These are phyloP conservation scores for Scytalidium lignicola DNA, from an alignment of 2,329 filamentous ascomycete species.

Conservation along the genomic window DNA sequence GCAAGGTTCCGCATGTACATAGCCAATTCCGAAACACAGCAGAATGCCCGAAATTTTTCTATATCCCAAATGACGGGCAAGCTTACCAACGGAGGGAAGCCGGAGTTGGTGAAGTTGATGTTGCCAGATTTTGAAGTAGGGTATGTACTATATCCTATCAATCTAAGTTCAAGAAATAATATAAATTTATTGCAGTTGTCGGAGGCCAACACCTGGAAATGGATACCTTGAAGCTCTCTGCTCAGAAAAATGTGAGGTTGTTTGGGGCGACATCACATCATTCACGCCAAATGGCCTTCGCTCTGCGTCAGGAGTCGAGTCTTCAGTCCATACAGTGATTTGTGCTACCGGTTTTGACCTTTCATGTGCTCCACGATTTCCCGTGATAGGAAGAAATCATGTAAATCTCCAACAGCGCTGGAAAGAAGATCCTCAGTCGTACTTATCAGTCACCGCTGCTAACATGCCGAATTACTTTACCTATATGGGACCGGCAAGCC, in stretches of 20 bases:
- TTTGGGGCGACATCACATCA: background rate
- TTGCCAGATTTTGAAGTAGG: constrained; percentile 23
- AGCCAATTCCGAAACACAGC: constrained; percentile 10
- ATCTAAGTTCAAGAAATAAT: too few species aligned
- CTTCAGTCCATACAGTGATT: constrained; percentile 21
- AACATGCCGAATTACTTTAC: constrained; percentile 13
- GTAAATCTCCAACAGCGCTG: constrained; percentile 5
- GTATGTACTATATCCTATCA: constrained; percentile 9
- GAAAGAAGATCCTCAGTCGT: constrained; percentile 5
- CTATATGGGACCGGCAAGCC: constrained; percentile 17
- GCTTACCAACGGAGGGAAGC: background rate
- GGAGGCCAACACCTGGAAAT: constrained; percentile 35
- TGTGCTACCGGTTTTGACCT: constrained; percentile 19
- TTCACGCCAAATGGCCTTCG: too few species aligned
- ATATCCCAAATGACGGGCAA: background rate
- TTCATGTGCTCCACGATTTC: constrained; percentile 5
- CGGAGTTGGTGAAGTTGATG: constrained; percentile 1
- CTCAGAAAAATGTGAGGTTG: constrained; percentile 31
- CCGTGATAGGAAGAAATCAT: constrained; percentile 4
- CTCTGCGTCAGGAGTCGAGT: too few species aligned
- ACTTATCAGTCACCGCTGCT: constrained; percentile 8
- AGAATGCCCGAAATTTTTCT: background rate
- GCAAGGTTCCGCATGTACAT: constrained; percentile 19
- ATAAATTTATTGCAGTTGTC: constrained; percentile 14
- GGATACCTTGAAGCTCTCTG: constrained; percentile 31